A percentile compares a stretch with the other conserved stretches of the same genome.
These are phyloP conservation scores for Pseudophaeomoniella oleicola DNA, from an alignment of 2,329 filamentous ascomycete genomes.

Conservation along the genomic window DNA sequence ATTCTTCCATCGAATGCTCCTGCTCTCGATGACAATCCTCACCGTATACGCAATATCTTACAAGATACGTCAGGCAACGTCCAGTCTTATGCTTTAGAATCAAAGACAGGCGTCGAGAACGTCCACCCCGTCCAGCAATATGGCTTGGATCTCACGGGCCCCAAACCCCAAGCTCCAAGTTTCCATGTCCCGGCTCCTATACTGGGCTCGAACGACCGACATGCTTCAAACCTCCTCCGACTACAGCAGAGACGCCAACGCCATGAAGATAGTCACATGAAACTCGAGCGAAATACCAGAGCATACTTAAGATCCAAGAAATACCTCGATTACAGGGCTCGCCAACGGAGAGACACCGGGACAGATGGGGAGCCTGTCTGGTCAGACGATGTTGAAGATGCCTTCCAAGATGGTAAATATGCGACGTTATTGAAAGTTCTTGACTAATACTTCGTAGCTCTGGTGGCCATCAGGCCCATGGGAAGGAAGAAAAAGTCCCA, in stretches of 20 bases:
- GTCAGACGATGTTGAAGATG: conserved; percentile 31
- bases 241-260: conserved; percentile 2
- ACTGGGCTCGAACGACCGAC: conserved; percentile 11
- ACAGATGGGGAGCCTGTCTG: conserved; percentile 23
- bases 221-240: conserved; percentile 3
- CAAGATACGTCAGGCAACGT: conserved; percentile 29
- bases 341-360: conserved; percentile 27
- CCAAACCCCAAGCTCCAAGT: conserved; percentile 1
- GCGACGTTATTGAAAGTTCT: background rate
- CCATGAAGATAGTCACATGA: background rate
- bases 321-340: conserved; percentile 27
- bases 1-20: conserved; percentile 22
- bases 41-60: conserved; percentile 16
- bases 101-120: conserved; percentile 12
- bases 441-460: conserved; percentile 18
- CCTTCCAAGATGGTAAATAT: conserved; percentile 30
- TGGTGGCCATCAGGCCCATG: conserved; percentile 42
- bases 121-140: conserved; percentile 1
- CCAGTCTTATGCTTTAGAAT: conserved; percentile 21
- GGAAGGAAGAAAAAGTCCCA: conserved; percentile 39
- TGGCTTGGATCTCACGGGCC: background rate
- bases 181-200: conserved; percentile 7
- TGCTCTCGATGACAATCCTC: conserved; percentile 20
- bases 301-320: conserved; percentile 23
- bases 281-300: conserved; percentile 8